These are phyloP conservation scores for Quercus engelmannii DNA, from an alignment of 306 rosid species.

Conservation along the genomic window DNA sequence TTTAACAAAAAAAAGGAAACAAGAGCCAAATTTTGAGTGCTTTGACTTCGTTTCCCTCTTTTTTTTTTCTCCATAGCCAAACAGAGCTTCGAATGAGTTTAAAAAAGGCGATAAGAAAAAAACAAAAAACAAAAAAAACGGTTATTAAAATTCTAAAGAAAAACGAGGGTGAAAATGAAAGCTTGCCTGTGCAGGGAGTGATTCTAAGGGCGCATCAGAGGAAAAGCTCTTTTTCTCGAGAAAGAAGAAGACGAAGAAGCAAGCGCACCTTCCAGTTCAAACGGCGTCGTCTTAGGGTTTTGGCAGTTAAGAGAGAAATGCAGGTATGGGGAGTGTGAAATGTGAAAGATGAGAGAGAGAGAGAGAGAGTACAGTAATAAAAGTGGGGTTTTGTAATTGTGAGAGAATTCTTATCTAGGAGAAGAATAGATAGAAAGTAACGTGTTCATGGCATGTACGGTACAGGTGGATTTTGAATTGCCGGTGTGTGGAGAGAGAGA, in stretches of 20 bases:
- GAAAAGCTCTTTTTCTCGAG: not conserved
- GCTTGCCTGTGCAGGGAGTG: not conserved
- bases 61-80: not conserved
- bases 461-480: not conserved
- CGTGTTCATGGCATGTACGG: constrained; percentile 3
- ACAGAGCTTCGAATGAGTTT: not conserved
- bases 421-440: not conserved
- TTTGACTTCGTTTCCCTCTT: not conserved
- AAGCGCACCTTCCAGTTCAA: no score
- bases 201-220: not conserved
- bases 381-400: no score
- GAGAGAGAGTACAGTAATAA: no score
- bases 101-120: not conserved
- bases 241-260: not conserved
- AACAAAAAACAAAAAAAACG: not conserved
- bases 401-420: not conserved
- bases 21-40: not conserved
- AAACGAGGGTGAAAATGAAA: not conserved
- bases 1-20: not conserved
- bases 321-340: not conserved
- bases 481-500: not conserved
- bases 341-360: not conserved
- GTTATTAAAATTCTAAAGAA: not conserved
- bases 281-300: not conserved
- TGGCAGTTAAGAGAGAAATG: not conserved